Base-by-base conservation (phyloP, 2,329 filamentous ascomycete genomes). In the Phaeosphaeriaceae sp. region DNA sequence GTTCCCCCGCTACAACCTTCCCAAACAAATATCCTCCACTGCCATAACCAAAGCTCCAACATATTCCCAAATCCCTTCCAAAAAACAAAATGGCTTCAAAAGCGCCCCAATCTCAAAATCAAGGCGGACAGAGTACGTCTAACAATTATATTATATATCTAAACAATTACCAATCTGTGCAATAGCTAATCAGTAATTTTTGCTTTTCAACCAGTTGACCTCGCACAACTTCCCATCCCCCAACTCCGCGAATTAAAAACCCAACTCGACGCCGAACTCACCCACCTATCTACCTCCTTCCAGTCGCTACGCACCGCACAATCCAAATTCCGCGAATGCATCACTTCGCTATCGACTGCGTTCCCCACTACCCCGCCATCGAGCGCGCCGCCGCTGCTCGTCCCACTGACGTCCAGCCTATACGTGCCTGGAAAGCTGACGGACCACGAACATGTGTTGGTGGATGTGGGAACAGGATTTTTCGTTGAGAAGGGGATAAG, bases 401-500 rank as follows among this genome's bases (percentile, higher is more conserved):
- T 99, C n/a, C 94, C 95, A 0, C 77, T 99, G 54, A 99, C 94
- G 11, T 94, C 90, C 64, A 97, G 92, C 1, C 83, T 99, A 23
- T 99, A 99, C 75, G 93, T 99, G 13, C 88, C 89, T 20, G 95
- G 93, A 26, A 87, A 83, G 32, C 80, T 97, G 33, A 82, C 88
- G 7, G 62, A 64, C 32, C 55, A 61, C 26, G 60, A 63, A 40
- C 64, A 71, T 30, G 70, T 74, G 18, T 54, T 97, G 50, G 91
- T 97, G 33, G 93, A 97, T 73, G 86, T 97, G 16, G 93, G 93
- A 16, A 97, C 93, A 1, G 93, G 93, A 0, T 97, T 95, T 72
- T 92, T 92, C 68, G 87, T 97, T 44, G 92, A 97, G 76, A 99
- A 99, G 79, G 81, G 77, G 8, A 80, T 82, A 1, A 73, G 76